phyloP scores from a whole-genome alignment of 2,329 filamentous ascomycete genomes.

The Apiospora pterosperma region DNA sequence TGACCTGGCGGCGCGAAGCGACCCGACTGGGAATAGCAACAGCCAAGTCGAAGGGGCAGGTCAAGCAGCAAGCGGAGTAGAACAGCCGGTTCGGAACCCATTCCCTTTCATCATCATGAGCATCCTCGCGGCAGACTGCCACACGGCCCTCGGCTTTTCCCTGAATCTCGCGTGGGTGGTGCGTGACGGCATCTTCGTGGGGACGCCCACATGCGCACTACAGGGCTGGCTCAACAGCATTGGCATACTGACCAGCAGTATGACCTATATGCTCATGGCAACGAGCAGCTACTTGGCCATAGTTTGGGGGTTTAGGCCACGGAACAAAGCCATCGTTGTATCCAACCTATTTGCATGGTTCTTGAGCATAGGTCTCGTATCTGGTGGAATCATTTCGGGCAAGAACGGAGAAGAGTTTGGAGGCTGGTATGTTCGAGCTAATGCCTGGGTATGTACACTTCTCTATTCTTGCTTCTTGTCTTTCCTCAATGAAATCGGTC shows the following conservation, averaged over 20 bases:
- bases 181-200: slow-evolving; percentile 9
- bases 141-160: slow-evolving; percentile 8
- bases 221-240: slow-evolving; percentile 14
- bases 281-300: slow-evolving; percentile 10
- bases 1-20: neutral
- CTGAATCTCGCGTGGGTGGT: slow-evolving; percentile 12
- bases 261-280: slow-evolving; percentile 10
- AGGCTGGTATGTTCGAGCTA: slow-evolving; percentile 9
- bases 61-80: neutral
- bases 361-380: neutral
- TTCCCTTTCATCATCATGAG: slow-evolving; percentile 14
- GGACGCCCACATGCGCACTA: slow-evolving; percentile 7
- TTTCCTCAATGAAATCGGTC: neutral
- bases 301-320: slow-evolving; percentile 7
- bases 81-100: slow-evolving; percentile 5
- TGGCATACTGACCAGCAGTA: slow-evolving; percentile 7
- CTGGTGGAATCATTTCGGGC: neutral
- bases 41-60: neutral
- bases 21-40: neutral
- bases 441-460: slow-evolving; percentile 8
- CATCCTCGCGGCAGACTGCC: slow-evolving; percentile 12
- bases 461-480: neutral
- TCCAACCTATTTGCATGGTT: slow-evolving; percentile 4
- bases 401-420: slow-evolving; percentile 4
- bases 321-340: neutral